phyloP scores from a whole-genome alignment of 768 basidiomycete genomes.

The Grammothele lineata region DNA sequence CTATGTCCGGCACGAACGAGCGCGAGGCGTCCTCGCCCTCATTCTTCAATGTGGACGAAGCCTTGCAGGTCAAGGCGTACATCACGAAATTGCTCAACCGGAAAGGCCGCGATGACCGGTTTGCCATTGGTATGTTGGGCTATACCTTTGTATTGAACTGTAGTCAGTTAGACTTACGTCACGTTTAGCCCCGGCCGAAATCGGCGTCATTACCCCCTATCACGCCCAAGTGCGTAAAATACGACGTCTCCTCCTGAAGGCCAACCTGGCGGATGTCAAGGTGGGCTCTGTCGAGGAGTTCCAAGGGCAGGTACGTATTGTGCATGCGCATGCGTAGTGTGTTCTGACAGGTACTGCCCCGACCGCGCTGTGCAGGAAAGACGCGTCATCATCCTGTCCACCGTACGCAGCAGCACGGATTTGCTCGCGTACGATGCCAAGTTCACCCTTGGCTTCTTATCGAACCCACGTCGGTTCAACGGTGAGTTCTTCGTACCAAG shows the following conservation, averaged over 20 bases:
- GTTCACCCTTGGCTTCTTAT: constrained; percentile 30
- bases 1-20: constrained; percentile 29
- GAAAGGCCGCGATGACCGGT: constrained; percentile 16
- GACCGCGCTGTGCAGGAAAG: neutral
- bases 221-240: constrained; percentile 34
- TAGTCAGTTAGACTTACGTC: neutral
- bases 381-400: neutral
- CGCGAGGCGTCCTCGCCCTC: constrained; percentile 34
- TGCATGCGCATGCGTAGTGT: no score
- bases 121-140: constrained; percentile 21
- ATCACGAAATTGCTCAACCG: constrained; percentile 21
- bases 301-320: constrained; percentile 38
- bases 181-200: constrained; percentile 24
- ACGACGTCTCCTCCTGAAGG: constrained; percentile 19
- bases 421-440: constrained; percentile 20
- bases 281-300: constrained; percentile 38
- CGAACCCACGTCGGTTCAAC: constrained; percentile 25
- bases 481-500: constrained; percentile 9
- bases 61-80: constrained; percentile 31
- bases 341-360: no score
- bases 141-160: no score
- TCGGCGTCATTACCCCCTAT: constrained; percentile 39
- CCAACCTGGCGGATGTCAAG: constrained; percentile 20
- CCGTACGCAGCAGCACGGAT: constrained; percentile 27
- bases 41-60: constrained; percentile 37